phyloP scores from a whole-genome alignment of 2,329 filamentous ascomycete species.

The Trichoderma sp. region DNA sequence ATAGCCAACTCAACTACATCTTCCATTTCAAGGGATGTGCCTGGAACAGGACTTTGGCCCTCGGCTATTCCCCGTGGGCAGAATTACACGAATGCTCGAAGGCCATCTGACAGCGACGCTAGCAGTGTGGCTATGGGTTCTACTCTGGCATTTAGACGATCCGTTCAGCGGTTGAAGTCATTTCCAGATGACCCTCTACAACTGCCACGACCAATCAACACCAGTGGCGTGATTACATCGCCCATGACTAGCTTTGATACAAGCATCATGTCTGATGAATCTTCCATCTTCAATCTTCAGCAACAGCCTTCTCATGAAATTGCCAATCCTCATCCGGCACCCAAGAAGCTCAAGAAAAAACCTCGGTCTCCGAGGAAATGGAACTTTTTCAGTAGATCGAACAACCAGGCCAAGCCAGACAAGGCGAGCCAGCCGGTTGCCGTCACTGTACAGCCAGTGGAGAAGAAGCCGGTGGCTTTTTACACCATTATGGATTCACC shows the following conservation, averaged over 20 bases:
- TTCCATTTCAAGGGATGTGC: constrained; percentile 39
- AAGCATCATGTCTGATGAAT: constrained; percentile 57
- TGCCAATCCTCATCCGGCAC: constrained; percentile 29
- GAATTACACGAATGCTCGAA: constrained; percentile 31
- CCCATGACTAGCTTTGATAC: constrained; percentile 58
- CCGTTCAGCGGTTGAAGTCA: constrained; percentile 50
- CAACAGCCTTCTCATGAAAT: constrained; percentile 36
- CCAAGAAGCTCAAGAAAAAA: constrained; percentile 57
- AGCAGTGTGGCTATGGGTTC: constrained; percentile 48
- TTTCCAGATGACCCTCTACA: constrained; percentile 45
- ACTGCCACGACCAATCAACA: constrained; percentile 54
- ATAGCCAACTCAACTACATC: constrained; percentile 42
- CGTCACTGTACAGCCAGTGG: constrained; percentile 48
- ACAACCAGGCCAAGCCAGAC: constrained; percentile 40
- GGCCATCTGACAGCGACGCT: constrained; percentile 56
- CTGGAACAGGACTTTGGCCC: constrained; percentile 51
- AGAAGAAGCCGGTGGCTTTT: constrained; percentile 55
- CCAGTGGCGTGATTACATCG: constrained; percentile 43
- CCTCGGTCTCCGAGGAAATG: constrained; percentile 58
- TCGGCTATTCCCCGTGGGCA: constrained; percentile 49
- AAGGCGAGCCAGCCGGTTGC: constrained; percentile 41
- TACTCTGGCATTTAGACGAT: constrained; percentile 55
- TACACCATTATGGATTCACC: constrained; percentile 62
- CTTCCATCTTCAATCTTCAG: constrained; percentile 41
- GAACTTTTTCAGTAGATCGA: constrained; percentile 61